A percentile compares a stretch with the other conserved stretches of the same genome.
phyloP scores from a whole-genome alignment of 805 yeast genomes.

The Tetrapisispora pingtungensis region DNA sequence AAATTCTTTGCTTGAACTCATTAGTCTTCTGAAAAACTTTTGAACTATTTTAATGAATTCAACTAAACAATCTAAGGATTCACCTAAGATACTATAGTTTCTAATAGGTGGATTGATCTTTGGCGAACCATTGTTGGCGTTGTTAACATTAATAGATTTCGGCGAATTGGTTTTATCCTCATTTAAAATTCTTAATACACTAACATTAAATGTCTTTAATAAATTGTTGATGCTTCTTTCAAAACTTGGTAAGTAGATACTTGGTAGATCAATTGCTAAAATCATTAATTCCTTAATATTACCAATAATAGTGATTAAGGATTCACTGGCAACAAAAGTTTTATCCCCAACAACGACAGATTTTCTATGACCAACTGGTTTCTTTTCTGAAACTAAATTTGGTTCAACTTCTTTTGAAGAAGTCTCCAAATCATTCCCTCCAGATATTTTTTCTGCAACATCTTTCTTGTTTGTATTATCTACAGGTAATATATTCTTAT shows the following conservation, averaged over 20 bases:
- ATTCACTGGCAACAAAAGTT: slow-evolving; percentile 49
- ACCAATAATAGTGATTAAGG: slow-evolving; percentile 33
- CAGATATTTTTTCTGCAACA: slow-evolving; percentile 5
- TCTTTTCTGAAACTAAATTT: background rate
- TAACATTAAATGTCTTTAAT: slow-evolving; percentile 43
- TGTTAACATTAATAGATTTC: background rate
- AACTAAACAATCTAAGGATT: slow-evolving; percentile 33
- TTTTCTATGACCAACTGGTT: slow-evolving; percentile 28
- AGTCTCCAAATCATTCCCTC: slow-evolving; percentile 4
- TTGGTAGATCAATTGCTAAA: slow-evolving; percentile 48
- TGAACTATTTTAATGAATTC: slow-evolving; percentile 28
- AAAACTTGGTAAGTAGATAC: slow-evolving; percentile 25
- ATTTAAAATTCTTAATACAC: slow-evolving; percentile 15
- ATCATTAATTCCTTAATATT: slow-evolving; percentile 44
- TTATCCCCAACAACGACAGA: slow-evolving; percentile 42
- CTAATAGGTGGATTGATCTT: slow-evolving; percentile 17
- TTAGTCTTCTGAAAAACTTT: slow-evolving; percentile 20
- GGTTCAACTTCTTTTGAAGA: background rate
- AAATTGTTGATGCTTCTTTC: slow-evolving; percentile 37
- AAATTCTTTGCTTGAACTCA: slow-evolving; percentile 17
- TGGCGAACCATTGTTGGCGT: slow-evolving; percentile 5
- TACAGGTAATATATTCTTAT: background rate
- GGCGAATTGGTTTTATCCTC: slow-evolving; percentile 4
- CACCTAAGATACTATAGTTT: slow-evolving; percentile 35
- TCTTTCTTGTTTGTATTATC: background rate